phyloP scores from a whole-genome alignment of 192 early-diverging fungal species.

The Diversispora epigaea region DNA sequence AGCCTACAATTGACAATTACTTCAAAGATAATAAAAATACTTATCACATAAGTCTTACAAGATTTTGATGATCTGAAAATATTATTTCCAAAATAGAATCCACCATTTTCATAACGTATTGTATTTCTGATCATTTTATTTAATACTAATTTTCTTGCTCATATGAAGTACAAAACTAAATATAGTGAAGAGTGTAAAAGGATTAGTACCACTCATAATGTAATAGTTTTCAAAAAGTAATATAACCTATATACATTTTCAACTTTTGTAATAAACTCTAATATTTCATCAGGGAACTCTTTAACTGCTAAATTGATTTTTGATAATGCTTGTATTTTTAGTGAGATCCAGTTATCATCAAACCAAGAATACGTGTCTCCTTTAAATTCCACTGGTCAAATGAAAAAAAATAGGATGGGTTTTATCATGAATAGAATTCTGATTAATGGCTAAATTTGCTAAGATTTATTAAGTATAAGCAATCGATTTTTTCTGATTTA shows the following conservation, averaged over 20 bases:
- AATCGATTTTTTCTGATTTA: no score
- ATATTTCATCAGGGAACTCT: not conserved
- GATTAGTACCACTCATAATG: not conserved
- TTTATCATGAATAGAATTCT: no score
- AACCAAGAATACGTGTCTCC: constrained; percentile 23
- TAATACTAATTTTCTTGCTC: constrained; percentile 2
- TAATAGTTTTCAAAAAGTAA: not conserved
- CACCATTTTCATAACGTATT: not conserved
- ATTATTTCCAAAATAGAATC: constrained; percentile 3
- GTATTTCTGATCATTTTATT: constrained; percentile 21
- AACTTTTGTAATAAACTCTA: no score
- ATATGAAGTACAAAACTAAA: constrained; percentile 12
- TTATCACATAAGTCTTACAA: constrained; percentile 28
- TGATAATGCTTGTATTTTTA: no score
- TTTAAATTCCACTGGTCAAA: no score
- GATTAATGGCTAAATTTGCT: no score
- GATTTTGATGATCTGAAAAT: constrained; percentile 20
- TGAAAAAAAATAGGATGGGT: no score
- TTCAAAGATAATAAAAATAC: constrained; percentile 20
- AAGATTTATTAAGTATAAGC: no score
- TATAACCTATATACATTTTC: no score
- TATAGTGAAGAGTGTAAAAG: not conserved
- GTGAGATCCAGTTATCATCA: not conserved
- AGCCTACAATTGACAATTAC: constrained; percentile 2
- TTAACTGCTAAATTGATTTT: constrained; percentile 7